These are phyloP conservation scores for Lipomyces spencermartinsiae DNA, from an alignment of 805 yeast species.

Conservation along the genomic window DNA sequence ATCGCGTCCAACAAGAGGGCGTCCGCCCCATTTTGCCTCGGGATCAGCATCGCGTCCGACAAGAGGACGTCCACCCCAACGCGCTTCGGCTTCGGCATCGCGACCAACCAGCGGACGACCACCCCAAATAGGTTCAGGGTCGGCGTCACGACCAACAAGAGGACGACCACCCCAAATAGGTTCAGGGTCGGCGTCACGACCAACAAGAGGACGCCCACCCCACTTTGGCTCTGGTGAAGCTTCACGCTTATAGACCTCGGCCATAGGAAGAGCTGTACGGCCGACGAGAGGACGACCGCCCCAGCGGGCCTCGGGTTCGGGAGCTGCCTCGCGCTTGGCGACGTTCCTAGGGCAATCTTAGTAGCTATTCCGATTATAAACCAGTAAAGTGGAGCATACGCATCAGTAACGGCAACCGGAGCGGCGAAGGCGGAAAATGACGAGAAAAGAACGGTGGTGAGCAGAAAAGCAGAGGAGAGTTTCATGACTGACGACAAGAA, in stretches of 20 bases:
- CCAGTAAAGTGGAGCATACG: constrained; percentile 11
- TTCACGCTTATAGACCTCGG: constrained; percentile 14
- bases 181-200: constrained; percentile 17
- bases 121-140: constrained; percentile 10
- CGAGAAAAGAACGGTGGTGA: constrained; percentile 7
- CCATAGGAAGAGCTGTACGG: constrained; percentile 22
- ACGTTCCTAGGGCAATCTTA: background rate
- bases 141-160: constrained; percentile 16
- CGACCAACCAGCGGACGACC: background rate
- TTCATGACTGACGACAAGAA: background rate
- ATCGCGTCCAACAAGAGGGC: constrained; percentile 14
- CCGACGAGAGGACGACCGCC: constrained; percentile 14
- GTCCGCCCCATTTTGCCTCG: constrained; percentile 12
- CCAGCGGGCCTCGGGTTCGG: constrained; percentile 15
- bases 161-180: constrained; percentile 8
- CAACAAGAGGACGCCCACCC: constrained; percentile 6
- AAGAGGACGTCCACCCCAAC: constrained; percentile 21
- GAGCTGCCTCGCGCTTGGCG: constrained; percentile 23
- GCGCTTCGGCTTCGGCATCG: constrained; percentile 16
- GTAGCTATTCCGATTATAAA: background rate
- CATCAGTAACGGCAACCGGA: constrained; percentile 18
- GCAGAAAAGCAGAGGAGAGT: background rate
- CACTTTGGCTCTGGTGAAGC: constrained; percentile 21
- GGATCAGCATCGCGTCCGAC: constrained; percentile 31
- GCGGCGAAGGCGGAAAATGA: constrained; percentile 20